Evolutionary conservation across 2,329 filamentous ascomycete genomes (phyloP).

Genomic region (Stagonosporopsis tanaceti): DNA sequence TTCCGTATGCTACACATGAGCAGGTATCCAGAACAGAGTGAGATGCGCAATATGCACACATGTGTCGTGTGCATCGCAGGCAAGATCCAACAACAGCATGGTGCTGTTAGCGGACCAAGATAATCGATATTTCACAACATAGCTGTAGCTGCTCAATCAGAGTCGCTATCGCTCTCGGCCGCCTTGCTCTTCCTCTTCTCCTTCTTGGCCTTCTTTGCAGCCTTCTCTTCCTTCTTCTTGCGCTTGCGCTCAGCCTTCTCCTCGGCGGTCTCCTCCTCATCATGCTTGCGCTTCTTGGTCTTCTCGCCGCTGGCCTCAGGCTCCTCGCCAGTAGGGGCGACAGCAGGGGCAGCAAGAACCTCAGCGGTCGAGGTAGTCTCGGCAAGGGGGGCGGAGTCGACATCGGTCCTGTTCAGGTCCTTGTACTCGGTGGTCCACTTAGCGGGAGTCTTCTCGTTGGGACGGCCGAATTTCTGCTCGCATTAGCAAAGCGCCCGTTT

Average conservation of each 20-base stretch:
- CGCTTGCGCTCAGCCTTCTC: slow-evolving; percentile 60
- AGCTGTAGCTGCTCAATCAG: slow-evolving; percentile 35
- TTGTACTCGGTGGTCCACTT: slow-evolving; percentile 95
- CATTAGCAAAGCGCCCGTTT: slow-evolving; percentile 42
- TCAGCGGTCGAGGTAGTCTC: slow-evolving; percentile 45
- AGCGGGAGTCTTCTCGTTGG: slow-evolving; percentile 91
- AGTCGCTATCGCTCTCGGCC: slow-evolving; percentile 39
- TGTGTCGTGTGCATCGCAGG: slow-evolving; percentile 25
- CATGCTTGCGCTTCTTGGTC: slow-evolving; percentile 58
- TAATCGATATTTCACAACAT: slow-evolving; percentile 23
- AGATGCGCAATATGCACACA: slow-evolving; percentile 35
- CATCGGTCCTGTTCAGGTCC: slow-evolving; percentile 65
- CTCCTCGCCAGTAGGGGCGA: slow-evolving; percentile 47
- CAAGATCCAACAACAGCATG: slow-evolving; percentile 23
- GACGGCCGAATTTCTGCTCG: slow-evolving; percentile 80
- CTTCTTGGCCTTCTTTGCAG: slow-evolving; percentile 46
- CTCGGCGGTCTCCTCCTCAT: slow-evolving; percentile 56
- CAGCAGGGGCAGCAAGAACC: slow-evolving; percentile 48
- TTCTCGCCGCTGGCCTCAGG: slow-evolving; percentile 45
- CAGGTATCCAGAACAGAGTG: slow-evolving; percentile 38
- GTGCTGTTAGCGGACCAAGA: slow-evolving; percentile 27
- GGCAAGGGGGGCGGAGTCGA: slow-evolving; percentile 36
- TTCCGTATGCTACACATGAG: slow-evolving; percentile 48
- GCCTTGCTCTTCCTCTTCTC: slow-evolving; percentile 44
- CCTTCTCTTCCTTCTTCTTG: slow-evolving; percentile 78